Percentiles rank a stretch among this genome's conserved stretches.
Evolutionary conservation across 305 asterid genomes (phyloP).

Genomic region (Fraxinus albicans): DNA sequence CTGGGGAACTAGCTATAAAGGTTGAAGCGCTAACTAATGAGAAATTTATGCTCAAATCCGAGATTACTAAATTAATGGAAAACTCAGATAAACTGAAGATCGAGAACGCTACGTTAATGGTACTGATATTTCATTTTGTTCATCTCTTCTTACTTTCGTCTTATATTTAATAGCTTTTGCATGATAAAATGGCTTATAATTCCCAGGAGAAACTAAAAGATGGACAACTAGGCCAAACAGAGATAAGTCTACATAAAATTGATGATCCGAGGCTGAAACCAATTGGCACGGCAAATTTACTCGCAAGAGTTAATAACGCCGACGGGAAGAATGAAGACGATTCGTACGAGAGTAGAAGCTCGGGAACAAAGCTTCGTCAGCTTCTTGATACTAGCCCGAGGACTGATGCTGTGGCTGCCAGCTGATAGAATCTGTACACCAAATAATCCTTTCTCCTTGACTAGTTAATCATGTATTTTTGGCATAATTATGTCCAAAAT

Average conservation of each 20-base stretch:
- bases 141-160: neutral
- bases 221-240: conserved; percentile 36
- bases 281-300: conserved; percentile 72
- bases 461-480: conserved; percentile 41
- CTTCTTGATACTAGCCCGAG: conserved; percentile 64
- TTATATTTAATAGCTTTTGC: neutral
- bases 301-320: conserved; percentile 71
- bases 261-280: conserved; percentile 55
- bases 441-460: neutral
- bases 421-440: conserved; percentile 32
- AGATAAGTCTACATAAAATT: conserved; percentile 31
- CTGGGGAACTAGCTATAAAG: conserved; percentile 75
- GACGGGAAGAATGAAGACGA: conserved; percentile 49
- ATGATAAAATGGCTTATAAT: conserved; percentile 6
- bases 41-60: conserved; percentile 73
- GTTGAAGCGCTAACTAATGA: conserved; percentile 68
- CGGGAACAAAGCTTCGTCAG: conserved; percentile 71
- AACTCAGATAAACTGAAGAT: conserved; percentile 69
- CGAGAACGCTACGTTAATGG: conserved; percentile 66
- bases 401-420: conserved; percentile 81
- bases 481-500: conserved; percentile 68
- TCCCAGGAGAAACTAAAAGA: conserved; percentile 65
- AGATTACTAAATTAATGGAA: conserved; percentile 56
- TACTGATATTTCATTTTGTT: conserved; percentile 22
- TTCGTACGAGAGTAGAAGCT: conserved; percentile 37